A percentile compares a stretch with the other conserved stretches of the same genome.
These are phyloP conservation scores for Ophiostoma quercus DNA, from an alignment of 2,329 filamentous ascomycete genomes.

Conservation along the genomic window DNA sequence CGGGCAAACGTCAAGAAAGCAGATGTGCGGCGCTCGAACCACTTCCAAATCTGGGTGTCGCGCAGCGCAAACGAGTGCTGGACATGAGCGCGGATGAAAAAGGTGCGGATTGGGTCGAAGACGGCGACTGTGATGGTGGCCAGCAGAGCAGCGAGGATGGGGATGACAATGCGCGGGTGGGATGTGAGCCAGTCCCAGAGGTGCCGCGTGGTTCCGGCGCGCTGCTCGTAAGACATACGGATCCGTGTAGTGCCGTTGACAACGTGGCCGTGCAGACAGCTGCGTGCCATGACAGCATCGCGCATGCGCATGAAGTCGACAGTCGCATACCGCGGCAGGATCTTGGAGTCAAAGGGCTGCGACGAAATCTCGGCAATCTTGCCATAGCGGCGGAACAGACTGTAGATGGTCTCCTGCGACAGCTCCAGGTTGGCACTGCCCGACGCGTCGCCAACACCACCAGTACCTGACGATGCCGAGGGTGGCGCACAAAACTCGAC, in stretches of 20 bases:
- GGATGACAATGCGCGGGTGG: slow-evolving; percentile 85
- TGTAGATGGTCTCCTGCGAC: slow-evolving; percentile 80
- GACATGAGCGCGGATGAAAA: slow-evolving; percentile 85
- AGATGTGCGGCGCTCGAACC: slow-evolving; percentile 70
- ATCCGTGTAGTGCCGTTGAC: slow-evolving; percentile 60
- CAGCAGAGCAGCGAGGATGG: slow-evolving; percentile 71
- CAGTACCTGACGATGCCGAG: slow-evolving; percentile 35
- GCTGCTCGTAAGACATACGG: slow-evolving; percentile 77
- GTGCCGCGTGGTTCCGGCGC: slow-evolving; percentile 63
- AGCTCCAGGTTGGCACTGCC: slow-evolving; percentile 65
- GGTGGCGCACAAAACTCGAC: slow-evolving; percentile 77
- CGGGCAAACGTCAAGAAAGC: slow-evolving; percentile 57
- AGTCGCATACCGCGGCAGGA: slow-evolving; percentile 71
- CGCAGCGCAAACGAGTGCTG: slow-evolving; percentile 69
- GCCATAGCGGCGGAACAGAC: slow-evolving; percentile 81
- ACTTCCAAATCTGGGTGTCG: slow-evolving; percentile 68
- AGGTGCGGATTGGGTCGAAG: slow-evolving; percentile 90
- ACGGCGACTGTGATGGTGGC: slow-evolving; percentile 79
- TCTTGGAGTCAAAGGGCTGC: slow-evolving; percentile 81
- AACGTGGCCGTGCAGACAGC: slow-evolving; percentile 82
- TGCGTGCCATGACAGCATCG: slow-evolving; percentile 80
- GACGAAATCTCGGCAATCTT: slow-evolving; percentile 81
- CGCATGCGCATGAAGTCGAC: slow-evolving; percentile 69
- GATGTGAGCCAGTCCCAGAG: slow-evolving; percentile 81
- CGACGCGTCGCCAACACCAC: slow-evolving; percentile 39